A percentile compares a stretch with the other conserved stretches of the same genome.
Conservation (phyloP, 768 basidiomycete genomes). For the Leccinum arenicola region DNA sequence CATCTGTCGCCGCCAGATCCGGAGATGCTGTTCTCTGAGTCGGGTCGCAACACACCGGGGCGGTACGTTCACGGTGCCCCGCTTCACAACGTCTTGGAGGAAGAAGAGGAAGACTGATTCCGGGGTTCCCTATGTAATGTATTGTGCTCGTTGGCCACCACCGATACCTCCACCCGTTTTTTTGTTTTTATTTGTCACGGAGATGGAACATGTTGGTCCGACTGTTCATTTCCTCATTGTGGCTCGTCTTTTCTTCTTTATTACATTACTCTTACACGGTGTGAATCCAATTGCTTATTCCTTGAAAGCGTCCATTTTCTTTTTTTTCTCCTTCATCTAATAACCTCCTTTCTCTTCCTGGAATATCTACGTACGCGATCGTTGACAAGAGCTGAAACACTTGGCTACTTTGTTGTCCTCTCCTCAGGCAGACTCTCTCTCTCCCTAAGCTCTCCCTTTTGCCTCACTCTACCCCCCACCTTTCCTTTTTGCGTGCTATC, state of each 20-base stretch:
- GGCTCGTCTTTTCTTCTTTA: neutral
- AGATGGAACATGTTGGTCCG: slow-evolving; percentile 9
- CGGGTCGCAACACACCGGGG: slow-evolving; percentile 59
- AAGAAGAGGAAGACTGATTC: slow-evolving; percentile 62
- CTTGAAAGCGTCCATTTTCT: slow-evolving; percentile 1
- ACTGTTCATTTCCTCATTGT: slow-evolving; percentile 3
- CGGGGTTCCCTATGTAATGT: slow-evolving; percentile 17
- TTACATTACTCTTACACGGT: slow-evolving; percentile 2
- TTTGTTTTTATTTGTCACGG: neutral
- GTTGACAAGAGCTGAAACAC: slow-evolving; percentile 16
- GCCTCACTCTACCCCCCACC: neutral
- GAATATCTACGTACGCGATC: slow-evolving; percentile 19
- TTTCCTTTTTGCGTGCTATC: slow-evolving; percentile 1
- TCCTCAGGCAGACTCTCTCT: slow-evolving; percentile 14
- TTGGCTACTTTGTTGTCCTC: slow-evolving; percentile 24
- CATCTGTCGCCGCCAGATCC: slow-evolving; percentile 34
- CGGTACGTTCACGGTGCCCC: slow-evolving; percentile 85
- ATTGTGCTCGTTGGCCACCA: slow-evolving; percentile 21
- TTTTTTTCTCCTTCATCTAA: slow-evolving; percentile 22
- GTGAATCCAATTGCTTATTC: slow-evolving; percentile 12
- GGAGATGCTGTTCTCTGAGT: slow-evolving; percentile 39
- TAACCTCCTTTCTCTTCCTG: slow-evolving; percentile 6
- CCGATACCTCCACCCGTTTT: slow-evolving; percentile 24
- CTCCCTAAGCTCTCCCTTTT: neutral
- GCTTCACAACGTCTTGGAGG: slow-evolving; percentile 82